These are phyloP conservation scores for Rhizopus sp. DNA, from an alignment of 371 early-diverging fungal genomes.

Conservation along the genomic window DNA sequence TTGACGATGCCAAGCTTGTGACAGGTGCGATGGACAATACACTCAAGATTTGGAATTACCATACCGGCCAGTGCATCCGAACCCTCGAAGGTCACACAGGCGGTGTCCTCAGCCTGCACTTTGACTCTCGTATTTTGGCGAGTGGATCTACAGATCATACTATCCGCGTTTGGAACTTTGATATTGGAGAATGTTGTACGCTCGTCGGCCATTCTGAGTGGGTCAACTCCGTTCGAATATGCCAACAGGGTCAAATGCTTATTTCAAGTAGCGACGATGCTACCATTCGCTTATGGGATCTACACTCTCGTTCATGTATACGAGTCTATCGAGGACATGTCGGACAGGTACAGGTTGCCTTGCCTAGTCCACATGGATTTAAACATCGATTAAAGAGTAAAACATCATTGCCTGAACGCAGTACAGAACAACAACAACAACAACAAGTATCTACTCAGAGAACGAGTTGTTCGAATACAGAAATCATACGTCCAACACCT, in stretches of 20 bases:
- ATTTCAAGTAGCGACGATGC: slow-evolving; percentile 85
- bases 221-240: slow-evolving; percentile 86
- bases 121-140: slow-evolving; percentile 76
- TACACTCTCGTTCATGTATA: slow-evolving; percentile 68
- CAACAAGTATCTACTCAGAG: not conserved
- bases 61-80: slow-evolving; percentile 85
- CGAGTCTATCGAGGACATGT: slow-evolving; percentile 77
- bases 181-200: slow-evolving; percentile 74
- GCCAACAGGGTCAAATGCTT: slow-evolving; percentile 61
- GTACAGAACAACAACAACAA: not conserved
- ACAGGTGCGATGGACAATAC: slow-evolving; percentile 93
- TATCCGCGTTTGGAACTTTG: slow-evolving; percentile 92
- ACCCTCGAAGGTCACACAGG: slow-evolving; percentile 82
- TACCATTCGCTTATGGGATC: slow-evolving; percentile 85
- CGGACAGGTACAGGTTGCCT: slow-evolving; percentile 74
- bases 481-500: not conserved
- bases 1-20: slow-evolving; percentile 82
- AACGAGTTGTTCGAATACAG: slow-evolving; percentile 11
- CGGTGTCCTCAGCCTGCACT: slow-evolving; percentile 87
- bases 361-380: slow-evolving; percentile 50
- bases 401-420: not conserved
- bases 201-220: slow-evolving; percentile 84
- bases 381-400: slow-evolving; percentile 31
- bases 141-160: slow-evolving; percentile 86
- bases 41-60: slow-evolving; percentile 96